Conservation (phyloP, 441 rosid species). For the Flueggea neowawraea region DNA sequence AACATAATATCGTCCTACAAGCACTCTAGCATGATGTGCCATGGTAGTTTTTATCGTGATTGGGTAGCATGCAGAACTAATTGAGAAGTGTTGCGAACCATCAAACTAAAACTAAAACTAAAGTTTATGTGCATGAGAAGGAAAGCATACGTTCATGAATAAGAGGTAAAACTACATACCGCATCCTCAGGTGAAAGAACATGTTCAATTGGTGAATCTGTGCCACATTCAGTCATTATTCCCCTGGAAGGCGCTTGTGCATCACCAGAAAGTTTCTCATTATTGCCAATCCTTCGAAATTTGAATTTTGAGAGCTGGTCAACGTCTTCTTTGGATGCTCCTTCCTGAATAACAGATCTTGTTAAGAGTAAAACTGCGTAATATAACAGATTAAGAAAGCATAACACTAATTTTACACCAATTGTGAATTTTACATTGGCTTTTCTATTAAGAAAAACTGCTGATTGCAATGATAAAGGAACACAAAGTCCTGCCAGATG, state of each 20-base stretch:
- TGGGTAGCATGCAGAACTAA: too few relatives aligned
- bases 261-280: constrained; percentile 45
- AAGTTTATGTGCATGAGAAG: background rate
- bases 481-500: too few relatives aligned
- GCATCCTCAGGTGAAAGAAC: constrained; percentile 73
- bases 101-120: background rate
- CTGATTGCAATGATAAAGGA: too few relatives aligned
- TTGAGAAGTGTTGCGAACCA: background rate
- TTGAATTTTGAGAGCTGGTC: constrained; percentile 81
- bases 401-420: too few relatives aligned
- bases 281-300: constrained; percentile 37
- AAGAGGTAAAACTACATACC: constrained; percentile 32
- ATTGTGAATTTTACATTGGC: too few relatives aligned
- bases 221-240: constrained; percentile 72
- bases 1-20: too few relatives aligned
- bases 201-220: constrained; percentile 74
- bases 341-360: constrained; percentile 56
- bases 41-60: too few relatives aligned
- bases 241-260: constrained; percentile 55
- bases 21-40: too few relatives aligned
- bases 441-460: too few relatives aligned
- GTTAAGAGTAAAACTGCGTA: background rate
- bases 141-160: background rate
- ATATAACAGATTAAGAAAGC: too few relatives aligned
- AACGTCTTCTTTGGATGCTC: constrained; percentile 91